phyloP scores from a whole-genome alignment of 2,329 filamentous ascomycete genomes.

The Colletotrichum simmondsii region DNA sequence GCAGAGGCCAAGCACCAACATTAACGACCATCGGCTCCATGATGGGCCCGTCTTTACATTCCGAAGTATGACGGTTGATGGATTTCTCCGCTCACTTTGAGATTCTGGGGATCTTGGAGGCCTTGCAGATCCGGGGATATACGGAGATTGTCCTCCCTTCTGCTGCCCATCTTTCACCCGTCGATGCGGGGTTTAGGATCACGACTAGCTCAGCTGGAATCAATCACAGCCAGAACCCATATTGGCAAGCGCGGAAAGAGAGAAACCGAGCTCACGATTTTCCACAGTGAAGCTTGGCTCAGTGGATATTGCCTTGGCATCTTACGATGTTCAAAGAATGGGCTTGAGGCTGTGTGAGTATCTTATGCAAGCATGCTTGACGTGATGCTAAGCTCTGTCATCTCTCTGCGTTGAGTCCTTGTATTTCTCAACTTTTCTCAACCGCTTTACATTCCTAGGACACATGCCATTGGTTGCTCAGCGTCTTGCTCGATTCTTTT shows the following conservation, averaged over 20 bases:
- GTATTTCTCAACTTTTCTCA: not conserved
- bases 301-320: constrained; percentile 21
- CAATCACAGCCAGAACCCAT: not conserved
- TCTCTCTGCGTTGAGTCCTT: not conserved
- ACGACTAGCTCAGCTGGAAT: not conserved
- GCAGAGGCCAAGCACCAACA: not conserved
- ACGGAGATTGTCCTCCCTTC: constrained; percentile 9
- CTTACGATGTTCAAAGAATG: constrained; percentile 18
- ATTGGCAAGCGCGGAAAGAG: not conserved
- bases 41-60: not conserved
- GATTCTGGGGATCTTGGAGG: not conserved
- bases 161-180: not conserved
- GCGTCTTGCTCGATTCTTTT: not conserved
- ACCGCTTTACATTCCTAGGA: too few species aligned
- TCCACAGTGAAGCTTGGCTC: not conserved
- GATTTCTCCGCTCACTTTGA: not conserved
- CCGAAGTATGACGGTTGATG: not conserved
- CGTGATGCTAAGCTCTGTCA: not conserved
- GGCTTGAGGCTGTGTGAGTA: not conserved
- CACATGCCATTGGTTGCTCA: too few species aligned
- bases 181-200: not conserved
- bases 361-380: not conserved
- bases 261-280: not conserved
- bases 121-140: not conserved
- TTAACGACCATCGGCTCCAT: not conserved